Conservation (phyloP, 192 early-diverging fungal genomes). For the Backusella macrospora region DNA sequence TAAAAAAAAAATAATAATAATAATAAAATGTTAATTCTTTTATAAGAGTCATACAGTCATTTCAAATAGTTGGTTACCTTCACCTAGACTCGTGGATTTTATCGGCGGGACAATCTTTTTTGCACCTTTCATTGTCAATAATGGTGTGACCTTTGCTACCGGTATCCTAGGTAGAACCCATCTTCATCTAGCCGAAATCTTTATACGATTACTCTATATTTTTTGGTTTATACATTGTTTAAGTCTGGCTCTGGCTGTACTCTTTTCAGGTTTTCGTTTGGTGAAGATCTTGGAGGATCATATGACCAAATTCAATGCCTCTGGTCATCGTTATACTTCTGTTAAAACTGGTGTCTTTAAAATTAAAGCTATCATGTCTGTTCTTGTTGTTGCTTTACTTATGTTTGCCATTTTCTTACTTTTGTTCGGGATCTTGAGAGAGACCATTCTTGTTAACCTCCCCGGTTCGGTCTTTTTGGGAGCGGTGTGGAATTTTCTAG, state of each 20-base stretch:
- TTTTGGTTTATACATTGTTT: constrained; percentile 35
- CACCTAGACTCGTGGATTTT: constrained; percentile 25
- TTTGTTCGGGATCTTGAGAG: constrained; percentile 33
- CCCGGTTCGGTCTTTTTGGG: constrained; percentile 22
- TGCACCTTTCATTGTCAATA: constrained; percentile 29
- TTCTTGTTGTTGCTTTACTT: constrained; percentile 22
- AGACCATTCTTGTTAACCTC: constrained; percentile 16
- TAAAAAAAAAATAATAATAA: not conserved
- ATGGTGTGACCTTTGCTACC: constrained; percentile 26
- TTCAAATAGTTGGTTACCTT: constrained; percentile 30
- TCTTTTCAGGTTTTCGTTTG: constrained; percentile 29
- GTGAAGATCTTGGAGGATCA: constrained; percentile 22
- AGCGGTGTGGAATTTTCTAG: constrained; percentile 34
- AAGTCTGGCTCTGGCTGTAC: constrained; percentile 16
- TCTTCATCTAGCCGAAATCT: constrained; percentile 13
- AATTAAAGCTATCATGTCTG: constrained; percentile 27
- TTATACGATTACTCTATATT: constrained; percentile 28
- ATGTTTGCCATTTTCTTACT: constrained; percentile 33
- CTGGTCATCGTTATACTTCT: constrained; percentile 26
- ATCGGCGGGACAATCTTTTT: constrained; percentile 23
- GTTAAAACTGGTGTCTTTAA: constrained; percentile 32
- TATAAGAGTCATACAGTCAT: constrained; percentile 32
- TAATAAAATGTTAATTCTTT: not conserved
- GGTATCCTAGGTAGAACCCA: constrained; percentile 18
- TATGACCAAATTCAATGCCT: constrained; percentile 16